These are phyloP conservation scores for Sporothrix euskadiensis DNA, from an alignment of 2,329 filamentous ascomycete species.

Conservation along the genomic window DNA sequence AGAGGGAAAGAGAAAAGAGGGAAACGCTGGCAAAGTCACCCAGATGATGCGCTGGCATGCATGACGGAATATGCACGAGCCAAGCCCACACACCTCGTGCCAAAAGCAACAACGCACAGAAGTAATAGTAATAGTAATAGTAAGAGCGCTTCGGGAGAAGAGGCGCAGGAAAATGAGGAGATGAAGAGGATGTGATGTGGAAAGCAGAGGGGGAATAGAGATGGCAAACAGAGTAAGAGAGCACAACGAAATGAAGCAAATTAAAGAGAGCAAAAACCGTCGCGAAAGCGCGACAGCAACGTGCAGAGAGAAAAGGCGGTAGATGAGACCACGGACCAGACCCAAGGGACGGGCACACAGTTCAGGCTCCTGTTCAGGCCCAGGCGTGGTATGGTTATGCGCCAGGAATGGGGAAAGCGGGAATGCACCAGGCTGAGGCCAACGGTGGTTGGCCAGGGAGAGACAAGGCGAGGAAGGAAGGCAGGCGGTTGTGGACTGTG, in stretches of 20 bases:
- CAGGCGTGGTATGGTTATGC: slow-evolving; percentile 9
- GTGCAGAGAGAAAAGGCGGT: neutral
- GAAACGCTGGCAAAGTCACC: slow-evolving; percentile 33
- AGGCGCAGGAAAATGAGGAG: neutral
- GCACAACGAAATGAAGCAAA: neutral
- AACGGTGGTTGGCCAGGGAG: slow-evolving; percentile 8
- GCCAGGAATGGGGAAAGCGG: slow-evolving; percentile 14
- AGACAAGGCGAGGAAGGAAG: neutral
- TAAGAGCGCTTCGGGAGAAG: neutral
- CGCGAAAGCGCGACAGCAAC: neutral
- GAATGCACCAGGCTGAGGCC: slow-evolving; percentile 16
- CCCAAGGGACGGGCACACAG: neutral
- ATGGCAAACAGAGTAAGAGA: neutral
- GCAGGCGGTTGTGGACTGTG: neutral
- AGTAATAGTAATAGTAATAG: neutral
- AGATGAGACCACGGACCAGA: neutral
- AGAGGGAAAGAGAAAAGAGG: slow-evolving; percentile 33
- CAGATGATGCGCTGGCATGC: slow-evolving; percentile 40
- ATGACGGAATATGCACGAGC: slow-evolving; percentile 60
- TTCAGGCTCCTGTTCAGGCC: neutral
- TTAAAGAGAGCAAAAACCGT: neutral
- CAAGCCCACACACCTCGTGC: slow-evolving; percentile 45
- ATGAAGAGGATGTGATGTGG: neutral
- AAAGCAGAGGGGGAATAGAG: neutral
- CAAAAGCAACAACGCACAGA: slow-evolving; percentile 43